phyloP scores from a whole-genome alignment of 805 yeast species.

The Metschnikowia aberdeeniae region DNA sequence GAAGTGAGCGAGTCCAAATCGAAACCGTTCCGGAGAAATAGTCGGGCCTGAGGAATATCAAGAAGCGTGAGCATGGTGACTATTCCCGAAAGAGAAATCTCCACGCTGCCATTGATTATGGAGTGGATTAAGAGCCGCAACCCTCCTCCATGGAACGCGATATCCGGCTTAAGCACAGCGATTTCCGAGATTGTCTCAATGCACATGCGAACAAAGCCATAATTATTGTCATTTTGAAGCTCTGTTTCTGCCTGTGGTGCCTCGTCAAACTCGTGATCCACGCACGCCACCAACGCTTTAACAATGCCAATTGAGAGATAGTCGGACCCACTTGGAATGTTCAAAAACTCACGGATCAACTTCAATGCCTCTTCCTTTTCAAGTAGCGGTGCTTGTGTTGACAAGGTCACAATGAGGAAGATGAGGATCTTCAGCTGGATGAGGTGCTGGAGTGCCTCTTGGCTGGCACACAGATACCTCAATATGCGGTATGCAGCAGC shows the following conservation, averaged over 20 bases:
- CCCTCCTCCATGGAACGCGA: constrained; percentile 51
- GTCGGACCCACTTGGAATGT: constrained; percentile 46
- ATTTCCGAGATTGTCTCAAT: constrained; percentile 39
- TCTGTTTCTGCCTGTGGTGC: constrained; percentile 2
- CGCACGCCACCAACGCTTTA: constrained; percentile 59
- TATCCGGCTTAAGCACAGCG: constrained; percentile 35
- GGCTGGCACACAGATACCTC: constrained; percentile 56
- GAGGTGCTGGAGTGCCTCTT: constrained; percentile 51
- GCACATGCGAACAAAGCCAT: constrained; percentile 28
- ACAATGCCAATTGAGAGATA: constrained; percentile 60
- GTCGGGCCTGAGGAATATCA: constrained; percentile 53
- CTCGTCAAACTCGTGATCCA: constrained; percentile 38
- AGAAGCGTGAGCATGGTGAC: constrained; percentile 52
- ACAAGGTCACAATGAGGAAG: constrained; percentile 59
- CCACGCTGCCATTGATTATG: constrained; percentile 25
- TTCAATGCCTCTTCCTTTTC: constrained; percentile 80
- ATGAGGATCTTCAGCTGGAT: constrained; percentile 55
- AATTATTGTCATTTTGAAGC: constrained; percentile 1
- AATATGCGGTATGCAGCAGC: constrained; percentile 76
- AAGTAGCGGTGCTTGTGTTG: constrained; percentile 50
- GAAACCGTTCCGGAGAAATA: constrained; percentile 52
- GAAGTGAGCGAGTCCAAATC: constrained; percentile 63
- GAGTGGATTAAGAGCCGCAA: constrained; percentile 42
- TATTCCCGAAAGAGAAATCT: constrained; percentile 23
- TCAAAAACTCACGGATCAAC: constrained; percentile 59